Evolutionary conservation across 2,329 filamentous ascomycete genomes (phyloP), one percentile per base, ranked within the genome.

Genomic region (Colletotrichum tabaci): DNA sequence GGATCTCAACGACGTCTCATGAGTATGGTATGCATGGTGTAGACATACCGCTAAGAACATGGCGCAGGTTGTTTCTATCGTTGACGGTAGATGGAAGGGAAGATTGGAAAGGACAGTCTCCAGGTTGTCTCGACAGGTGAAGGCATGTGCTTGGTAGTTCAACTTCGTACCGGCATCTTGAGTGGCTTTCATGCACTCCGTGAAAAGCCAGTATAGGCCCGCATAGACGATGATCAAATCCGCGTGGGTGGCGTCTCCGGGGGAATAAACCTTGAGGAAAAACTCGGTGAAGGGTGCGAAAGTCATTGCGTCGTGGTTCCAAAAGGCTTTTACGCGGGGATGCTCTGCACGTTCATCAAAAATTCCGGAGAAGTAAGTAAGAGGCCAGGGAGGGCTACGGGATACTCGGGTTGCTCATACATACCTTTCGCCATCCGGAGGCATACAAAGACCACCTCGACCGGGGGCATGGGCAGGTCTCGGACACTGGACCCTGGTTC

Each of bases 91-190:
- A 56, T 78, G 75, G 12, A 77, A 77, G 0, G 62, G 72, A 0
- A 78, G 71, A 7, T 62, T 74, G 3, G 74, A 69, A 2, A 78
- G 72, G 7, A 75, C 60, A 0, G 75, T 77, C 38, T 77, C 76
- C 9, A 77, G 74, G 7, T 76, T 77, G 0, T 68, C 72, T 3
- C 72, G 66, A 49, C 74, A 77, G 16, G 73, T 2, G 7, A 65
- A 47, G 9, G 75, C 71, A 9, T 77, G 73, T 8, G 64, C 61
- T 2, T 61, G 35, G 23, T 64, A 75, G n/a, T 76, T 61, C 0
- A 61, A 38, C 52, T 71, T 74, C n/a, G 35, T 58, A 0, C 18
- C 40, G 7, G 69, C 47, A 16, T 75, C 61, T 2, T 38, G 8
- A 5, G 69, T 61, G 2, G 58, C 66, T 30, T 67, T 74, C 3